phyloP scores from a whole-genome alignment of 129 eudicot species.

The Centaurea solstitialis region DNA sequence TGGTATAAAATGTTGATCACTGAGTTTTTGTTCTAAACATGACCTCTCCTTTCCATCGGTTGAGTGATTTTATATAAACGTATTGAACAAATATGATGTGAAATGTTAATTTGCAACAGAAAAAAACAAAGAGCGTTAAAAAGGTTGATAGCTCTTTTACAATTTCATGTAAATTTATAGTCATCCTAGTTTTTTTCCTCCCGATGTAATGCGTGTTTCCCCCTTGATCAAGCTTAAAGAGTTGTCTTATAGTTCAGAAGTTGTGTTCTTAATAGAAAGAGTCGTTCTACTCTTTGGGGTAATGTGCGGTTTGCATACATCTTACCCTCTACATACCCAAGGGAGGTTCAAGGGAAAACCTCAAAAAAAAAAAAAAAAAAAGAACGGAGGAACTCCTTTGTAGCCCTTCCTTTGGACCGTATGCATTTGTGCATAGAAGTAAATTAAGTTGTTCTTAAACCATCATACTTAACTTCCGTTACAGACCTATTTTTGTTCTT shows the following conservation, averaged over 20 bases:
- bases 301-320: neutral
- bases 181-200: neutral
- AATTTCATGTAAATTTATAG: neutral
- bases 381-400: no score
- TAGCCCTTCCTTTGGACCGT: no score
- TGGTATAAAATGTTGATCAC: constrained; percentile 11
- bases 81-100: neutral
- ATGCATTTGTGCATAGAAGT: no score
- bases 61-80: neutral
- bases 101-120: neutral
- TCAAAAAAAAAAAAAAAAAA: no score
- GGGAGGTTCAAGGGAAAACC: no score
- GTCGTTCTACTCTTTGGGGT: neutral
- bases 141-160: neutral
- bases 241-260: neutral
- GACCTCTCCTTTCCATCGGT: neutral
- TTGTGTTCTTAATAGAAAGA: neutral
- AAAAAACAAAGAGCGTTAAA: neutral
- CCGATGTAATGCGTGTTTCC: neutral
- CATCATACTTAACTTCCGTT: neutral
- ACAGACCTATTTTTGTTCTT: neutral
- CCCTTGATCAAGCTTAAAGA: neutral
- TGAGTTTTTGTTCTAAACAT: constrained; percentile 17
- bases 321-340: neutral
- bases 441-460: no score